Evolutionary conservation across 2,329 filamentous ascomycete species (phyloP).

Genomic region (Cladosporium sphaerospermum): DNA sequence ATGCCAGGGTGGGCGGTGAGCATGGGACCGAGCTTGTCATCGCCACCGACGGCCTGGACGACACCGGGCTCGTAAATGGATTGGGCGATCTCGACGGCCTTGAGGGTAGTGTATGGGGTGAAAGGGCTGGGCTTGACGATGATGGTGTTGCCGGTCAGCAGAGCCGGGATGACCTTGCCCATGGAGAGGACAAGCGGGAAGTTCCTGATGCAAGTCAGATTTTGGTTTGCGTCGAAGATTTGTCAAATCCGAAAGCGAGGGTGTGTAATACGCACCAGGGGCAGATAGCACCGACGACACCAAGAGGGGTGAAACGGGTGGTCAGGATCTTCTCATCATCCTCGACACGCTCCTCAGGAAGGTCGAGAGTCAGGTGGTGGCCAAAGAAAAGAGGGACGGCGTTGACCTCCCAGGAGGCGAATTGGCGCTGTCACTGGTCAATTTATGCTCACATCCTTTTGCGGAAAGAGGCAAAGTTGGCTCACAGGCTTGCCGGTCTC

Average conservation of each 20-base stretch:
- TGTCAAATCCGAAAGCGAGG: background rate
- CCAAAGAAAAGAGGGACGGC: slow-evolving; percentile 31
- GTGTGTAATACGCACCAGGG: slow-evolving; percentile 29
- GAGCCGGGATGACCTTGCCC: slow-evolving; percentile 51
- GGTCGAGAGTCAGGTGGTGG: slow-evolving; percentile 32
- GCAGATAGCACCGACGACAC: slow-evolving; percentile 42
- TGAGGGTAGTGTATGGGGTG: slow-evolving; percentile 54
- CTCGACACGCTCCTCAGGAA: slow-evolving; percentile 37
- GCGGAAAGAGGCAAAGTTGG: slow-evolving; percentile 3
- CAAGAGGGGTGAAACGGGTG: slow-evolving; percentile 42
- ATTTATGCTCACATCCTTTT: background rate
- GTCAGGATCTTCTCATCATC: slow-evolving; percentile 44
- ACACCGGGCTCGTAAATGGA: slow-evolving; percentile 57
- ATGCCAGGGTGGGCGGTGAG: slow-evolving; percentile 55
- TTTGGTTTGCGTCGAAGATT: background rate
- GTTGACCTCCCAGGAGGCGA: slow-evolving; percentile 37
- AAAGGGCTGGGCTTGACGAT: slow-evolving; percentile 42
- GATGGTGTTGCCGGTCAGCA: slow-evolving; percentile 45
- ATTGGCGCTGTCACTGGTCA: slow-evolving; percentile 30
- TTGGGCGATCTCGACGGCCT: slow-evolving; percentile 54
- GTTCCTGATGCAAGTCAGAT: slow-evolving; percentile 28
- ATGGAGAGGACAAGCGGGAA: slow-evolving; percentile 48
- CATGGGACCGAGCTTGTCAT: slow-evolving; percentile 54
- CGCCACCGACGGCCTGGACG: slow-evolving; percentile 55
- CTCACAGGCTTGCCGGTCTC: slow-evolving; percentile 36